Base-by-base conservation (phyloP, 441 rosid genomes). In the Arabidopsis hybrid region DNA sequence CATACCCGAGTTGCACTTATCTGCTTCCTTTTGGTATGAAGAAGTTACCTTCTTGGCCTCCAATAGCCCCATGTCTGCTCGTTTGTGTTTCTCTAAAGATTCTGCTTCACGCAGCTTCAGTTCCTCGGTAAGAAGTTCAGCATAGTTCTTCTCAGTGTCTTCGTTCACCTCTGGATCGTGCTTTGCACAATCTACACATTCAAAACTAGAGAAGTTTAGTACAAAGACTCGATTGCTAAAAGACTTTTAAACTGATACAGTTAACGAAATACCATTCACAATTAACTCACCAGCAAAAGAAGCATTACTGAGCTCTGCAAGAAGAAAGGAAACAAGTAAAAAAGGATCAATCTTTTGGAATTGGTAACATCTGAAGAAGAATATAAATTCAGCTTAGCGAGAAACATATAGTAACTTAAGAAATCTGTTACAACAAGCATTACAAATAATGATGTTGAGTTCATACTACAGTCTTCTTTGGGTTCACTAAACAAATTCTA, bases 1-100 rank as follows among this genome's bases (percentile, higher is more conserved):
- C 98, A 95, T 95, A 52, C 99, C 99, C 0, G 97, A 89, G 75
- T 88, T 95, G 78, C 99, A 92, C 75, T 92, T 95, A 84, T 95
- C 99, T 17, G 98, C 99, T 81, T 95, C 99, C 80, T 95, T 92
- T 69, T 95, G 99, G 79, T 89, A 95, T 60, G 89, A 92, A 0
- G 99, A 95, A 11, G 97, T 82, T 67, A 88, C 75, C 76, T 95
- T 95, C 93, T 95, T 95, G 13, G 98, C 99, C 85, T 95, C 99
- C 0, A 95, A 88, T 64, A 95, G 82, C 35, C 90, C 93, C 86
- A 84, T 85, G 82, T 89, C 91, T 4, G 93, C 96, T 14, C 83
- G 91, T 74, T 60, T 87, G 56, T 92, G 99, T 78, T 80, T 88
- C 80, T 92, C 96, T 70, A 85, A 73, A 10, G 94, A 84, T 74